These are phyloP conservation scores for Sporobolomyces pararoseus DNA, from an alignment of 768 basidiomycete genomes.

Conservation along the genomic window DNA sequence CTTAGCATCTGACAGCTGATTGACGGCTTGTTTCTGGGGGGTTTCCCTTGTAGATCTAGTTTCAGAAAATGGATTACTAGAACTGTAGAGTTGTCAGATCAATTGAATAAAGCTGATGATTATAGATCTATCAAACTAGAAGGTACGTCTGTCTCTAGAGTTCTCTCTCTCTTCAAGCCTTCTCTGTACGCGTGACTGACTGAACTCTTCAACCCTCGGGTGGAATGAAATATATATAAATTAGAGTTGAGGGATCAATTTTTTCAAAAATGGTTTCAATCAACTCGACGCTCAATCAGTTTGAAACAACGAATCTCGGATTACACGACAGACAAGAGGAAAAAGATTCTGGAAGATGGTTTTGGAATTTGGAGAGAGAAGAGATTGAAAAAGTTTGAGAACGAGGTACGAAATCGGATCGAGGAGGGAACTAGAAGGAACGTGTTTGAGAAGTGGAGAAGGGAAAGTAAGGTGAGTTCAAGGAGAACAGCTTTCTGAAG, in stretches of 20 bases:
- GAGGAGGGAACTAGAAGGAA: not conserved
- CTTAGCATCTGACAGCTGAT: too few relatives aligned
- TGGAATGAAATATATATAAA: too few relatives aligned
- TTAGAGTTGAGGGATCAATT: slow-evolving; percentile 18
- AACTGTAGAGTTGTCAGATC: not conserved
- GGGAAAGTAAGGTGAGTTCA: slow-evolving; percentile 12
- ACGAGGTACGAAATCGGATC: not conserved
- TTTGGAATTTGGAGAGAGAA: slow-evolving; percentile 18
- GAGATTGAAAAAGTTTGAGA: not conserved
- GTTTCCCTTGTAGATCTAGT: not conserved
- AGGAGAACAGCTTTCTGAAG: too few relatives aligned
- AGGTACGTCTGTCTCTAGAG: slow-evolving; percentile 3
- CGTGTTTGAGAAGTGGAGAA: slow-evolving; percentile 10
- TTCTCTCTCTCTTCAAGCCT: too few relatives aligned
- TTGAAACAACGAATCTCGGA: not conserved
- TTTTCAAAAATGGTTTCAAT: slow-evolving; percentile 18
- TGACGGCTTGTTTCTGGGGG: too few relatives aligned
- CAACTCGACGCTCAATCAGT: not conserved
- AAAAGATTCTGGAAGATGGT: not conserved
- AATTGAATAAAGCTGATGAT: not conserved
- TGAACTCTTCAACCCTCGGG: too few relatives aligned
- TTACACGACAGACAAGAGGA: not conserved
- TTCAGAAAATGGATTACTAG: slow-evolving; percentile 9
- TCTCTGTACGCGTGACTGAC: too few relatives aligned
- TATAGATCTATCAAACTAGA: slow-evolving; percentile 18